These are phyloP conservation scores for Globisporangium splendens DNA, from an alignment of 352 stramenopile species.

Conservation along the genomic window DNA sequence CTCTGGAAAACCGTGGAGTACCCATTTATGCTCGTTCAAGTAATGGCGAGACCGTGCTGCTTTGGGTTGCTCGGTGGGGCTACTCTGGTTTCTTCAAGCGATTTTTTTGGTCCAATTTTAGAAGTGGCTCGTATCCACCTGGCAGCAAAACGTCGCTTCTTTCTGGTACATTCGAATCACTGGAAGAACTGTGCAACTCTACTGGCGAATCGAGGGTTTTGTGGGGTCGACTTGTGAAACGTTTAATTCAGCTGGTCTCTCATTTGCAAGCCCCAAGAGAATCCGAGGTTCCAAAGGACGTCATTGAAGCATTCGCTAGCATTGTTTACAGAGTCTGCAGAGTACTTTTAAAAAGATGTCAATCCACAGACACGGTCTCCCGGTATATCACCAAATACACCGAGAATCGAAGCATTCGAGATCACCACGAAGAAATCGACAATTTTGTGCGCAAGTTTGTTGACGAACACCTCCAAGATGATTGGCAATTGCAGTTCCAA, in stretches of 20 bases:
- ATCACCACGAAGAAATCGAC: constrained; percentile 9
- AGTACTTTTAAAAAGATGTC: neutral
- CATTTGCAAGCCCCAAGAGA: neutral
- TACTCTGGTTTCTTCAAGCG: neutral
- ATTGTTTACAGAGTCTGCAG: constrained; percentile 5
- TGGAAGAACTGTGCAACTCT: neutral
- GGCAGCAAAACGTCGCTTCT: neutral
- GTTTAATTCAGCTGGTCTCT: neutral
- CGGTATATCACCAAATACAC: neutral
- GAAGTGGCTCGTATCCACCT: no score
- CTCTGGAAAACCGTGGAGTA: neutral
- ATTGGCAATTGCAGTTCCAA: neutral
- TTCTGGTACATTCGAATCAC: neutral
- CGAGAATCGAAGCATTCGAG: neutral
- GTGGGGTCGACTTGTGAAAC: neutral
- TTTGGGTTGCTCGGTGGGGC: constrained; percentile 1
- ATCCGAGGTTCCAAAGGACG: no score
- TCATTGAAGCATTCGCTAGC: neutral
- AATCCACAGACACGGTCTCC: neutral
- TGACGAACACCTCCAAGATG: neutral
- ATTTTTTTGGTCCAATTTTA: neutral
- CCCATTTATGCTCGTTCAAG: neutral
- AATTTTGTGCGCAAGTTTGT: neutral
- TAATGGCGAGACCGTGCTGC: constrained; percentile 6
- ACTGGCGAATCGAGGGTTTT: neutral